These are phyloP conservation scores for Sparassis latifolia DNA, from an alignment of 1,284 basidiomycete species.

Conservation along the genomic window DNA sequence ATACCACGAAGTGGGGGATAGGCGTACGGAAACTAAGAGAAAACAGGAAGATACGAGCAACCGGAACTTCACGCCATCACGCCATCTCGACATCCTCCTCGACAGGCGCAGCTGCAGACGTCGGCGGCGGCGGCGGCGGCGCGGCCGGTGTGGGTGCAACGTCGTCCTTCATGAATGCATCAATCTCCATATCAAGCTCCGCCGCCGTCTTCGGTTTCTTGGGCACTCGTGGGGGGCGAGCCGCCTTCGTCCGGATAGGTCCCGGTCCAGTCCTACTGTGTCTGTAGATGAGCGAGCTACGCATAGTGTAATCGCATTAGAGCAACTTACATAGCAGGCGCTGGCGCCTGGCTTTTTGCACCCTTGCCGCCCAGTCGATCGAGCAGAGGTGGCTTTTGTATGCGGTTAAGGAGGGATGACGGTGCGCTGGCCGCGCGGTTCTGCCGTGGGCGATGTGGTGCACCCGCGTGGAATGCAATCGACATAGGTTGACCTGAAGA, in stretches of 20 bases:
- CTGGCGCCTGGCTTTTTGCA: slow-evolving; percentile 18
- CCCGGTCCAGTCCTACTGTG: slow-evolving; percentile 25
- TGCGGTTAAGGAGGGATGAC: slow-evolving; percentile 52
- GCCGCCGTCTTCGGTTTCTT: slow-evolving; percentile 68
- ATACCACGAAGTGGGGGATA: not conserved
- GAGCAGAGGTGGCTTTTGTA: slow-evolving; percentile 56
- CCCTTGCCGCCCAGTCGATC: slow-evolving; percentile 50
- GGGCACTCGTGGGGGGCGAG: slow-evolving; percentile 24
- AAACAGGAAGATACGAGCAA: not conserved
- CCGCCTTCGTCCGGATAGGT: slow-evolving; percentile 32
- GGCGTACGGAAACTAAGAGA: not conserved
- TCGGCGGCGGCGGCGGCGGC: slow-evolving; percentile 1
- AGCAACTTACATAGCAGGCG: slow-evolving; percentile 19
- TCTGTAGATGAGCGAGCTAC: not conserved
- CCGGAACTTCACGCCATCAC: slow-evolving; percentile 4
- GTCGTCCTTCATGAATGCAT: slow-evolving; percentile 83
- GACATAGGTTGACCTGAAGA: slow-evolving; percentile 73
- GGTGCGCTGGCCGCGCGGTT: slow-evolving; percentile 41
- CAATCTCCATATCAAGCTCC: slow-evolving; percentile 87
- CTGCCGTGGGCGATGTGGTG: slow-evolving; percentile 29
- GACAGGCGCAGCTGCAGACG: slow-evolving; percentile 8
- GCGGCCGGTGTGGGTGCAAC: slow-evolving; percentile 21
- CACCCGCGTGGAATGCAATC: slow-evolving; percentile 56
- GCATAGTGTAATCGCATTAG: slow-evolving; percentile 2
- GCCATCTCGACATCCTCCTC: slow-evolving; percentile 49